Base-by-base conservation (phyloP, 2,329 filamentous ascomycete genomes). In the Sarocladium strictum region DNA sequence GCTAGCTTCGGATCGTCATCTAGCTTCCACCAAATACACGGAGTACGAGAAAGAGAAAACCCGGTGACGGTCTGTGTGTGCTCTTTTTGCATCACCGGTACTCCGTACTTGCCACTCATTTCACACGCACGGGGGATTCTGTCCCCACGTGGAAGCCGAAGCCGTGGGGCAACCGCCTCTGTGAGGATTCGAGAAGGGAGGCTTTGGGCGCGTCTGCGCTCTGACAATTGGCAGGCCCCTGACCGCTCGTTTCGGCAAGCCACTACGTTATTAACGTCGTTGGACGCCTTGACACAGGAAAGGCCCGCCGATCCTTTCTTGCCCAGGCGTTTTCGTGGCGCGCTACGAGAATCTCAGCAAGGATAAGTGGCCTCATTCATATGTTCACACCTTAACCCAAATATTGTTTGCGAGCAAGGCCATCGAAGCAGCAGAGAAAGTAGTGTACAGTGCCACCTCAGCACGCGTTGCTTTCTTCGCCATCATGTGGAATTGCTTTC, bases 181-280 rank as follows among this genome's bases (percentile, higher is more conserved):
- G n/a, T 17, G 23, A 47, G 43, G 10, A 47, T 47, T 47, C 43
- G 43, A 47, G 43, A 47, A 47, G 43, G 43, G 43, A 27, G 43
- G 4, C 43, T 47, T 29, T 7, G 23, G 23, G 9, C 21, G 10
- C 21, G 7, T 15, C 23, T 19, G 17, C n/a, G 9, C 43, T 47
- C 23, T 38, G 35, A 38, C 29, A 23, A n/a, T 11, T n/a, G 5
- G 3, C 5, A 15, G 9, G 23, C 23, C 43, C 43, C 24, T 47
- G 43, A 47, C 43, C 43, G 43, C 43, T 47, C 43, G 43, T 47
- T 29, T 29, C 43, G n/a, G 24, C 21, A 47, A 47, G 24, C 43
- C 12, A 47, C 43, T 43, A 40, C 32, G 15, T n/a, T n/a, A 32
- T 38, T 38, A 38, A 47, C 21, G 17, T 23, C 24, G 43, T 23